Evolutionary conservation across 2,329 filamentous ascomycete species (phyloP).

Genomic region (Macrophomina pseudophaseolina): DNA sequence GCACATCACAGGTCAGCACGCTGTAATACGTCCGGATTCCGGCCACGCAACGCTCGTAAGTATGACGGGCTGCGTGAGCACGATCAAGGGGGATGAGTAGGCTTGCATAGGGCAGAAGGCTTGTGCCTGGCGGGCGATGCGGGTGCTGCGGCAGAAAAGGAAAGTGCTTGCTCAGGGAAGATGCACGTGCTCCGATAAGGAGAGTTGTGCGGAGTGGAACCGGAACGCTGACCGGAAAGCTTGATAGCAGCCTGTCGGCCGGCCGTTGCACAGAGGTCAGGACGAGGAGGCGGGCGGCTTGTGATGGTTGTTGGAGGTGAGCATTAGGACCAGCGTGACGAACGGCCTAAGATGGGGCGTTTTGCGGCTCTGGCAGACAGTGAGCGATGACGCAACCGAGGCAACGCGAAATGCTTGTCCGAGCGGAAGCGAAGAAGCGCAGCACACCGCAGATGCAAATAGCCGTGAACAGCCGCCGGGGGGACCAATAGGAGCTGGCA

Average conservation of each 20-base stretch:
- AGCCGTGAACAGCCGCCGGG: background rate
- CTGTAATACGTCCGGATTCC: background rate
- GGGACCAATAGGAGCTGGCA: background rate
- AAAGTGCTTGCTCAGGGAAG: conserved; percentile 5
- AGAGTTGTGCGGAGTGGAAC: background rate
- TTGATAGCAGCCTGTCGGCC: background rate
- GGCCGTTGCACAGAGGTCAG: too few species aligned
- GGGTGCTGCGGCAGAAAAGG: conserved; percentile 1
- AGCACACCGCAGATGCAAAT: background rate
- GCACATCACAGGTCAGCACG: background rate
- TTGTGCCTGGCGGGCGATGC: conserved; percentile 7
- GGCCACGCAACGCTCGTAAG: background rate
- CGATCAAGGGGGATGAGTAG: background rate
- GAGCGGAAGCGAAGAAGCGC: background rate
- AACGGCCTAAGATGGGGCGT: background rate
- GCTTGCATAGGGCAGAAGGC: conserved; percentile 12
- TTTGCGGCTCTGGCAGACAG: conserved; percentile 1
- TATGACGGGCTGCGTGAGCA: background rate
- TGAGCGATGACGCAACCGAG: background rate
- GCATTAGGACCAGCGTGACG: background rate
- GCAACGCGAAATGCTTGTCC: background rate
- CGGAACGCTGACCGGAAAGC: background rate
- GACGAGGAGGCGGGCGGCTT: background rate
- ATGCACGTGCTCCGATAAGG: background rate
- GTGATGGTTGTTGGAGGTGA: background rate